Evolutionary conservation across 2,329 filamentous ascomycete genomes (phyloP), one percentile per base, ranked within the genome.

Genomic region (Colletotrichum neosansevieriae): DNA sequence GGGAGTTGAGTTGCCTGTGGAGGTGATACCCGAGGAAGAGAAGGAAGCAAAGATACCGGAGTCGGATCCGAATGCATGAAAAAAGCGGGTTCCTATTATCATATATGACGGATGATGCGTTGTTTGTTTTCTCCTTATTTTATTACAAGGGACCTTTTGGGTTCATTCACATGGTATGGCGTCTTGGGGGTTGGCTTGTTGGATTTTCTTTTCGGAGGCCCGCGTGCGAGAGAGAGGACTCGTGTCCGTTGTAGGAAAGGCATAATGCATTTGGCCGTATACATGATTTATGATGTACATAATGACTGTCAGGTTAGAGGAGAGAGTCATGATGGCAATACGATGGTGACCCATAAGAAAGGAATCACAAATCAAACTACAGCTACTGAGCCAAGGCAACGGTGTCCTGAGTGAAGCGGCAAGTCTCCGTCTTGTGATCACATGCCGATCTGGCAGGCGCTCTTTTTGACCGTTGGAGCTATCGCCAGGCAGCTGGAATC

Each of bases 1-100:
- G 83, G 86, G 88, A 60, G 86, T 94, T 5, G 88, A 91, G 65
- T 74, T 91, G 58, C 86, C 89, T 7, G 88, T 92, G 2, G 90
- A 87, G 77, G 85, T 85, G 29, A 82, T 85, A 47, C 80, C 85
- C 2, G 79, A 80, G 4, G 82, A 82, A 64, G 84, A 83, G 4
- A 80, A 82, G 3, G 81, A 78, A 66, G 66, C 24, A 17, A 32
- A n/a, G 17, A 75, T 80, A 75, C 72, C 84, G 67, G 71, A 87
- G 75, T 83, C 89, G 77, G 83, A 89, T 72, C 85, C 86, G 0
- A 77, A 75, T 12, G 80, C 82, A 36, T 84, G 24, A 67, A 76
- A 44, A 15, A 19, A 49, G 49, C 49, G 42, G 24, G 59, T 40
- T 32, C 13, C 24, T 42, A 11, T 53, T 24, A 24, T 15, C 21